Conservation (phyloP, 176 grass and related monocot species). For the Microstegium vimineum region DNA sequence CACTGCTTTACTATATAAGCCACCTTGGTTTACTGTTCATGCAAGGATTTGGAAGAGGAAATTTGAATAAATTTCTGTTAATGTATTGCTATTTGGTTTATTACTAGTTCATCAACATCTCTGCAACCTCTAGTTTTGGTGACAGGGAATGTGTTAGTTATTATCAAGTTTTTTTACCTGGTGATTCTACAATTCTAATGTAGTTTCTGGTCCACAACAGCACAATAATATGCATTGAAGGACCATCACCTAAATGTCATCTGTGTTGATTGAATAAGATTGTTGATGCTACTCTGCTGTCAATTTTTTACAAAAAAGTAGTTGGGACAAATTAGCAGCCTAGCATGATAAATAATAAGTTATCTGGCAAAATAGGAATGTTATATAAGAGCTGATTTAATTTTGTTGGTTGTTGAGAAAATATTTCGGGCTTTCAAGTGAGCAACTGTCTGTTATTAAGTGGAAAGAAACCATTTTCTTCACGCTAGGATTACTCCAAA, state of each 20-base stretch:
- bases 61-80: background rate
- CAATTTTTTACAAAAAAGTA: background rate
- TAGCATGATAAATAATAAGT: background rate
- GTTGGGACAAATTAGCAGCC: background rate
- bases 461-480: background rate
- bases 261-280: background rate
- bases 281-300: background rate
- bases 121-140: background rate
- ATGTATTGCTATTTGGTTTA: background rate
- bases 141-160: background rate
- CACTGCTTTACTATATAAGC: background rate
- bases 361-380: background rate
- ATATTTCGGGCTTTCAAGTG: background rate
- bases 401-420: background rate
- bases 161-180: background rate
- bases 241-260: background rate
- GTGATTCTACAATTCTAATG: background rate
- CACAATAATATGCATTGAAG: background rate
- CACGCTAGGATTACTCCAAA: background rate
- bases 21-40: background rate
- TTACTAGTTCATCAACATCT: constrained; percentile 2
- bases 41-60: background rate
- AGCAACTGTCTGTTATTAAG: background rate
- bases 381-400: background rate
- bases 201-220: background rate